phyloP scores from a whole-genome alignment of 2,329 filamentous ascomycete species.

The Pseudogymnoascus sp. region DNA sequence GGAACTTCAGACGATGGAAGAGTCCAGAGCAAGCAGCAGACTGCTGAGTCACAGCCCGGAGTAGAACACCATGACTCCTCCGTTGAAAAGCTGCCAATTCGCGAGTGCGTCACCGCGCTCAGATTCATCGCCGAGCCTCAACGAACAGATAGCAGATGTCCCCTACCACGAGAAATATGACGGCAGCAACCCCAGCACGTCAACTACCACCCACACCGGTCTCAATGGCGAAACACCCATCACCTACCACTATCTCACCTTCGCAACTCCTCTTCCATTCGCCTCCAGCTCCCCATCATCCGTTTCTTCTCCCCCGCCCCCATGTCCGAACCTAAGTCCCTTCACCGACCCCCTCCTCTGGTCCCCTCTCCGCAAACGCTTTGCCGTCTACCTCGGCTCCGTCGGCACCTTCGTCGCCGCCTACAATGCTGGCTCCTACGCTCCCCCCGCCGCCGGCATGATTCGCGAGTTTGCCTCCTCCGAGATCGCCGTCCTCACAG shows the following conservation, averaged over 20 bases:
- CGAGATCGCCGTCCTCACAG: constrained; percentile 59
- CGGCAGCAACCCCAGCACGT: neutral
- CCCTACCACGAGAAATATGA: neutral
- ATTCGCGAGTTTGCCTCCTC: constrained; percentile 58
- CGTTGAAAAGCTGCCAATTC: neutral
- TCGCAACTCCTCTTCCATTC: constrained; percentile 24
- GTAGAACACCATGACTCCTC: neutral
- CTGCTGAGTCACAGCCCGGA: neutral
- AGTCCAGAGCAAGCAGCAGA: neutral
- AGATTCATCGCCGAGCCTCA: neutral
- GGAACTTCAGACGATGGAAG: neutral
- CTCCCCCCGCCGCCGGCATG: constrained; percentile 61
- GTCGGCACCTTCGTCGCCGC: constrained; percentile 70
- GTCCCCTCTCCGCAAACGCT: constrained; percentile 60
- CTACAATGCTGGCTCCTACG: constrained; percentile 75
- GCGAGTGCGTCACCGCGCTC: neutral
- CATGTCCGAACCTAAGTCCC: constrained; percentile 56
- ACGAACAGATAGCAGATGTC: neutral
- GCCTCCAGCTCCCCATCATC: constrained; percentile 18
- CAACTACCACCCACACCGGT: neutral
- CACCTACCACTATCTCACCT: constrained; percentile 28
- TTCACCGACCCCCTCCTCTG: constrained; percentile 69
- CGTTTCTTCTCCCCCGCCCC: constrained; percentile 33
- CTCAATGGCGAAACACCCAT: constrained; percentile 18
- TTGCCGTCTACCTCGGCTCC: constrained; percentile 69